These are phyloP conservation scores for Nothophytophthora sp. DNA, from an alignment of 352 stramenopile genomes.

Conservation along the genomic window DNA sequence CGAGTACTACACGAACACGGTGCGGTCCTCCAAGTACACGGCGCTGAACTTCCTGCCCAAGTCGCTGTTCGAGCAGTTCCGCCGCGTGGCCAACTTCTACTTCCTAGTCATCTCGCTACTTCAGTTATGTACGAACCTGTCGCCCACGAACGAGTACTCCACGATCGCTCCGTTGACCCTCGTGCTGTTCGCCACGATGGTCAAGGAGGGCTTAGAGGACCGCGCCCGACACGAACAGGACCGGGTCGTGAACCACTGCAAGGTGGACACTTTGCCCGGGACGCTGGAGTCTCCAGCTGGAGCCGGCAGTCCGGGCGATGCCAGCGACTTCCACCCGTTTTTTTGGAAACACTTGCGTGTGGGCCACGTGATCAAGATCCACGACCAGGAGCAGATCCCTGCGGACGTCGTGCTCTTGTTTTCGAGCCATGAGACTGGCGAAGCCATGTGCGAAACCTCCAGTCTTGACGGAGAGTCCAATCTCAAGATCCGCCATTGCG, in stretches of 20 bases:
- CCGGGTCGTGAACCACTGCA: constrained; percentile 67
- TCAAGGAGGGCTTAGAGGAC: constrained; percentile 88
- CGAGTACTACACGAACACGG: constrained; percentile 53
- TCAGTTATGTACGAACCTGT: constrained; percentile 91
- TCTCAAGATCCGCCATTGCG: constrained; percentile 70
- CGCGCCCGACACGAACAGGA: constrained; percentile 73
- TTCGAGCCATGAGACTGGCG: constrained; percentile 66
- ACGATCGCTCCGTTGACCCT: constrained; percentile 81
- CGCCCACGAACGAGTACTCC: constrained; percentile 88
- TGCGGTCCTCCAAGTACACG: constrained; percentile 95
- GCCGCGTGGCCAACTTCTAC: constrained; percentile 96
- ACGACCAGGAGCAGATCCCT: constrained; percentile 89
- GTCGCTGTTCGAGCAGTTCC: constrained; percentile 96
- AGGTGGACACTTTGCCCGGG: constrained; percentile 35
- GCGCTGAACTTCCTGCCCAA: constrained; percentile 95
- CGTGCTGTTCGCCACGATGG: constrained; percentile 81
- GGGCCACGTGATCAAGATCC: constrained; percentile 87
- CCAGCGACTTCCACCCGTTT: constrained; percentile 56
- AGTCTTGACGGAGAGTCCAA: constrained; percentile 87
- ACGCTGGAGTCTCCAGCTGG: constrained; percentile 2
- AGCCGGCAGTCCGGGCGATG: constrained; percentile 6
- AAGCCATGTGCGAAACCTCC: constrained; percentile 82
- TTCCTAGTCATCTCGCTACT: constrained; percentile 96
- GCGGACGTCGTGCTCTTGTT: constrained; percentile 93
- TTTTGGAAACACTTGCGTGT: constrained; percentile 87